Conservation (phyloP, 2,329 filamentous ascomycete genomes). For the Apiospora marii region DNA sequence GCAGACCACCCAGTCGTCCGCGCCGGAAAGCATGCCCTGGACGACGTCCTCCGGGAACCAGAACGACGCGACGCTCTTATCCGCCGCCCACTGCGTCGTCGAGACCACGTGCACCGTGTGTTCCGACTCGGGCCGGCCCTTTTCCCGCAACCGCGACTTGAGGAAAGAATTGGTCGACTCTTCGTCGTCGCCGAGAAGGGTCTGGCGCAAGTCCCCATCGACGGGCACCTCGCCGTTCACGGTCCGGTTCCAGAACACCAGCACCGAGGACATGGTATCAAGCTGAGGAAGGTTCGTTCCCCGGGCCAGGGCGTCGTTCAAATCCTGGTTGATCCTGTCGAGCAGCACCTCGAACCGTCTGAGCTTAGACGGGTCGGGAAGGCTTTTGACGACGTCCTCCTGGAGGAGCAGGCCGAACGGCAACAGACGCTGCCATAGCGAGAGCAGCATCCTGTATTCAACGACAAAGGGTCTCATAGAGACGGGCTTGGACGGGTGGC, state of each 20-base stretch:
- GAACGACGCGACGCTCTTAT: conserved; percentile 27
- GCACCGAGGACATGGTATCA: background rate
- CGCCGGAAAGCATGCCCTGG: conserved; percentile 18
- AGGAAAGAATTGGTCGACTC: background rate
- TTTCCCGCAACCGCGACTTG: background rate
- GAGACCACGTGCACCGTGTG: conserved; percentile 27
- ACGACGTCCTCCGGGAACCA: conserved; percentile 30
- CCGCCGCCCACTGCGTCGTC: conserved; percentile 27
- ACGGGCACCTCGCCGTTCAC: background rate
- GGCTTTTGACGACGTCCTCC: background rate
- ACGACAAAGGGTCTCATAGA: conserved; percentile 32
- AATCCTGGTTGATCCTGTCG: background rate
- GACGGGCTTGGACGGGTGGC: conserved; percentile 23
- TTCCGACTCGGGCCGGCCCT: background rate
- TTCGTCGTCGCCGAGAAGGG: conserved; percentile 16
- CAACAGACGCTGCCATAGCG: conserved; percentile 33
- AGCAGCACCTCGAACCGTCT: background rate
- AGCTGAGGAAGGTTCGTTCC: background rate
- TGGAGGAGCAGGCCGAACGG: conserved; percentile 32
- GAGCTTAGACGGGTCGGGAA: conserved; percentile 8
- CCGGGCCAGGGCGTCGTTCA: background rate
- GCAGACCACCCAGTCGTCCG: background rate
- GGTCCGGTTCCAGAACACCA: conserved; percentile 23
- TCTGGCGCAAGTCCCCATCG: background rate
- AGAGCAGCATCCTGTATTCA: conserved; percentile 34